Percentiles rank a stretch among this genome's conserved stretches.
Evolutionary conservation across 495 filamentous ascomycete genomes (phyloP).

Genomic region (Aspergillus incahuasiensis): DNA sequence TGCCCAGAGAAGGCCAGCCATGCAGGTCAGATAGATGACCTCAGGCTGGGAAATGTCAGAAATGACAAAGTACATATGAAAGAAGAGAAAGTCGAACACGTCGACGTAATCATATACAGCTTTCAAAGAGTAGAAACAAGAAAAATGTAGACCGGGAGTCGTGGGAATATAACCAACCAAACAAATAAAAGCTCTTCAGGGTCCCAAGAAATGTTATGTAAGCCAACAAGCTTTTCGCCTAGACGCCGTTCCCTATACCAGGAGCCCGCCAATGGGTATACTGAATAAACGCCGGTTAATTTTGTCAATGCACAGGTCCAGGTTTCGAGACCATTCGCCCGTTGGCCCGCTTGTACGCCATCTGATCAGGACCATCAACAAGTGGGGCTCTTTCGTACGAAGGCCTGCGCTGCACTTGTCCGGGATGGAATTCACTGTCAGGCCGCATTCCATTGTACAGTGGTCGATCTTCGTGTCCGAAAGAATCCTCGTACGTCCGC

Average conservation of each 20-base stretch:
- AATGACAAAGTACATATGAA: constrained; percentile 11
- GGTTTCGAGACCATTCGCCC: constrained; percentile 35
- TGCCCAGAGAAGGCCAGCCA: not conserved
- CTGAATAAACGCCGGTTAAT: not conserved
- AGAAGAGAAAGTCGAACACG: constrained; percentile 14
- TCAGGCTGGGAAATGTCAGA: constrained; percentile 13
- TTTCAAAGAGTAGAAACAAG: constrained; percentile 13
- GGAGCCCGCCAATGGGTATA: constrained; percentile 2
- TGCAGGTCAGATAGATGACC: not conserved
- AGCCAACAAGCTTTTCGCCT: constrained; percentile 6
- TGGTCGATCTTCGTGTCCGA: constrained; percentile 38
- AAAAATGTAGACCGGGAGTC: constrained; percentile 16
- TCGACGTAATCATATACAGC: constrained; percentile 21
- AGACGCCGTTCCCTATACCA: constrained; percentile 17
- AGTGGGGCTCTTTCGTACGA: constrained; percentile 28
- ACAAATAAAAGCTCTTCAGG: not conserved
- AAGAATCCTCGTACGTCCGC: constrained; percentile 40
- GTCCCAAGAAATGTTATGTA: not conserved
- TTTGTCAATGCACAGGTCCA: constrained; percentile 7
- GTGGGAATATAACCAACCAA: constrained; percentile 13
- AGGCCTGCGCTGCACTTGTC: constrained; percentile 21
- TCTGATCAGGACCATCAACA: constrained; percentile 34
- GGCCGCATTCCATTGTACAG: constrained; percentile 52
- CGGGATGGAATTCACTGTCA: constrained; percentile 30
- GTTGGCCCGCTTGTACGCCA: constrained; percentile 51